phyloP scores from a whole-genome alignment of 2,329 filamentous ascomycete species.

The Arthrobotrys musiformis region DNA sequence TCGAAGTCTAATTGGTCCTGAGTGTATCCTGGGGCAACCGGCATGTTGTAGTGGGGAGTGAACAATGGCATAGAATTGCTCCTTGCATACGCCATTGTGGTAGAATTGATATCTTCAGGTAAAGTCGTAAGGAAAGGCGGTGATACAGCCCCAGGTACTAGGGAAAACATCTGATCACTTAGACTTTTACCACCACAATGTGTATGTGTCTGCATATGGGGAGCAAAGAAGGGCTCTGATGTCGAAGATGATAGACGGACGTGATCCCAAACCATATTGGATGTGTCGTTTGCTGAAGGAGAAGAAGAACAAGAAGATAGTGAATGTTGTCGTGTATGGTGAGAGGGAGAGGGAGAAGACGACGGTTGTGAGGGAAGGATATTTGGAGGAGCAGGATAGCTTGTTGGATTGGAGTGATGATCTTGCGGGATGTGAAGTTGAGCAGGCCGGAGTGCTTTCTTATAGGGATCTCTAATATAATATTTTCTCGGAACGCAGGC shows the following conservation, averaged over 20 bases:
- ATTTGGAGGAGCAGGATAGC: constrained; percentile 14
- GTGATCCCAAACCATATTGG: constrained; percentile 48
- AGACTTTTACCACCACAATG: neutral
- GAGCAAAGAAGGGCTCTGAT: constrained; percentile 28
- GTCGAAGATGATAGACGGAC: constrained; percentile 21
- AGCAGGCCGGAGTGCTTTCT: neutral
- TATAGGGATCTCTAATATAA: constrained; percentile 30
- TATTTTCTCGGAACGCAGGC: constrained; percentile 34
- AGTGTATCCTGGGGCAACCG: constrained; percentile 6
- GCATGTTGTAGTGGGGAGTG: constrained; percentile 11
- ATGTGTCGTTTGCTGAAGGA: constrained; percentile 20
- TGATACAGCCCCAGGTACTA: constrained; percentile 28
- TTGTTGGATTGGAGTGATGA: constrained; percentile 29
- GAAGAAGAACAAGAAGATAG: neutral
- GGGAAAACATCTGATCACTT: constrained; percentile 26
- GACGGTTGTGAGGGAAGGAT: constrained; percentile 36
- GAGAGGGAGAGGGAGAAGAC: neutral
- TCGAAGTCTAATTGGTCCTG: neutral
- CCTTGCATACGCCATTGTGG: neutral
- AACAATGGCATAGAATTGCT: constrained; percentile 21
- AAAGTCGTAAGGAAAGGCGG: constrained; percentile 3
- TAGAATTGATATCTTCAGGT: constrained; percentile 26
- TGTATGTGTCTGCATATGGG: constrained; percentile 1
- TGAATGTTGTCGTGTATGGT: neutral
- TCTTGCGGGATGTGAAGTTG: constrained; percentile 44